Percentiles rank a stretch among this genome's conserved stretches.
Evolutionary conservation across 2,329 filamentous ascomycete species (phyloP).

Genomic region (Colletotrichum chlorophyti): DNA sequence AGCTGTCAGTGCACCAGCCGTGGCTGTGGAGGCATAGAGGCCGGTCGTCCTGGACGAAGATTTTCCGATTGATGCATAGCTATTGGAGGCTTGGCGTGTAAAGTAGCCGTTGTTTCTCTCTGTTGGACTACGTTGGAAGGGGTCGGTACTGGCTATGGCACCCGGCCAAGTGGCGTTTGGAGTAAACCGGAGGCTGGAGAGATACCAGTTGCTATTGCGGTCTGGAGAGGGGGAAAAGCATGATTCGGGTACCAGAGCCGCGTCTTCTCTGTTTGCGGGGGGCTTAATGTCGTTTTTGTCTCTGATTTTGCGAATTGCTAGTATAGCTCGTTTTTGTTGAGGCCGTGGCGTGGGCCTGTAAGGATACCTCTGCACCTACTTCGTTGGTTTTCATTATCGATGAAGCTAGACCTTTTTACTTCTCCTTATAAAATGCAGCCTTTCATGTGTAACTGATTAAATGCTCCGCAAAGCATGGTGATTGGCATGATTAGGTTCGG

Average conservation of each 20-base stretch:
- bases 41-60: slow-evolving; percentile 16
- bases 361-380: slow-evolving; percentile 20
- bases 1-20: slow-evolving; percentile 31
- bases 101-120: slow-evolving; percentile 27
- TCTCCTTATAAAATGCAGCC: too few species aligned
- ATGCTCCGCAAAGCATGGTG: too few species aligned
- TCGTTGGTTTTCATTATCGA: slow-evolving; percentile 12
- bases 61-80: slow-evolving; percentile 26
- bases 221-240: slow-evolving; percentile 26
- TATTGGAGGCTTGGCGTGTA: slow-evolving; percentile 28
- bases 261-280: slow-evolving; percentile 14
- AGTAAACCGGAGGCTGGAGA: slow-evolving; percentile 29
- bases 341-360: slow-evolving; percentile 9
- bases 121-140: slow-evolving; percentile 27
- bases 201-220: slow-evolving; percentile 31
- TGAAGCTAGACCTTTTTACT: slow-evolving; percentile 21
- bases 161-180: slow-evolving; percentile 32
- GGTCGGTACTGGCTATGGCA: slow-evolving; percentile 23
- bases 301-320: slow-evolving; percentile 1
- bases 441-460: too few species aligned
- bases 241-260: slow-evolving; percentile 26
- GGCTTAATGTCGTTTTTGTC: slow-evolving; percentile 17
- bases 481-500: too few species aligned
- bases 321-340: slow-evolving; percentile 25
- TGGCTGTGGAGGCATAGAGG: slow-evolving; percentile 45